Evolutionary conservation across 1,284 basidiomycete species (phyloP).

Genomic region (Leccinum subfulvum): DNA sequence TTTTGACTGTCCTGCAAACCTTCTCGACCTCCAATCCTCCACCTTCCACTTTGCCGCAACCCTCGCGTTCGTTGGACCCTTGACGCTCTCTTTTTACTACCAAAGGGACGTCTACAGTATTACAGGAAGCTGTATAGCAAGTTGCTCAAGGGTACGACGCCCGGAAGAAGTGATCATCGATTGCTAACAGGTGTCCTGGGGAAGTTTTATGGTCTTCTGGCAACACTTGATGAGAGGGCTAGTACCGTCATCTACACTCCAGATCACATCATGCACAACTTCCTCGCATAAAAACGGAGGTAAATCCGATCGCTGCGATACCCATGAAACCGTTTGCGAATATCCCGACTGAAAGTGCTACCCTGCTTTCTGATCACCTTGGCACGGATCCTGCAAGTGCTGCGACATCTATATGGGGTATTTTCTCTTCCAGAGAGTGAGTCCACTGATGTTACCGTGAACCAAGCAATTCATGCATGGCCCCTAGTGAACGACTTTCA

Average conservation of each 20-base stretch:
- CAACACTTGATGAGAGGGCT: constrained; percentile 62
- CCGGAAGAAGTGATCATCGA: constrained; percentile 86
- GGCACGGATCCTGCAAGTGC: constrained; percentile 41
- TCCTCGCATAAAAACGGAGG: constrained; percentile 46
- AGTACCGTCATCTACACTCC: constrained; percentile 41
- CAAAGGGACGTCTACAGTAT: constrained; percentile 83
- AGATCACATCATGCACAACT: constrained; percentile 22
- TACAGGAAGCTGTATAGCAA: constrained; percentile 91
- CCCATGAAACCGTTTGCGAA: constrained; percentile 23
- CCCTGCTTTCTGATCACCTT: constrained; percentile 26
- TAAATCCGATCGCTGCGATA: constrained; percentile 43
- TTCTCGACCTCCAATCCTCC: constrained; percentile 71
- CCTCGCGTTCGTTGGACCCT: constrained; percentile 38
- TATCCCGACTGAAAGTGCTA: constrained; percentile 4
- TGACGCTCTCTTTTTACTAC: constrained; percentile 85
- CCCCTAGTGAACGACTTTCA: constrained; percentile 53
- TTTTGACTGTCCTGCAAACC: constrained; percentile 66
- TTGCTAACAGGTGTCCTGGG: constrained; percentile 80
- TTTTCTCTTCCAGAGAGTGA: constrained; percentile 56
- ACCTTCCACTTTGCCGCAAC: constrained; percentile 43
- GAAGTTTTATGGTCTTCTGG: constrained; percentile 75
- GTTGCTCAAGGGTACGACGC: constrained; percentile 83
- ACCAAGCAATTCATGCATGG: constrained; percentile 5
- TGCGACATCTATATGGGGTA: constrained; percentile 49
- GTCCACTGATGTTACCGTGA: constrained; percentile 24